Evolutionary conservation across 768 basidiomycete genomes (phyloP).

Genomic region (Epithele typhae): DNA sequence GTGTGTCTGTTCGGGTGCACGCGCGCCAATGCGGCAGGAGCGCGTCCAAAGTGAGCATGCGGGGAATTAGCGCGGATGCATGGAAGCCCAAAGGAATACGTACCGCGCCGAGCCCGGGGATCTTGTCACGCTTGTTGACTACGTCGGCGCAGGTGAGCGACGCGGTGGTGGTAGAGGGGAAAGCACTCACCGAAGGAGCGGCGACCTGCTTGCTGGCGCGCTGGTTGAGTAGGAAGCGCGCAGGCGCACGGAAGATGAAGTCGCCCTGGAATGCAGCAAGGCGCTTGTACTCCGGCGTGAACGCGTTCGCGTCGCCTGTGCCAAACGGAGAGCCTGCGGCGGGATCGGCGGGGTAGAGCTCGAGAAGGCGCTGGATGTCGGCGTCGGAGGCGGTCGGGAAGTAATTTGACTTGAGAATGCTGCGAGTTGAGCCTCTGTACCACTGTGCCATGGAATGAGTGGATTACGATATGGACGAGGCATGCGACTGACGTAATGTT

Average conservation of each 20-base stretch:
- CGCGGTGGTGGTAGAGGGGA: not conserved
- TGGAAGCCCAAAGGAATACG: too few relatives aligned
- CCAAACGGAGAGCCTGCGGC: conserved; percentile 48
- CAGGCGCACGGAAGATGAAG: conserved; percentile 42
- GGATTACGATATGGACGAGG: not conserved
- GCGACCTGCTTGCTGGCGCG: conserved; percentile 34
- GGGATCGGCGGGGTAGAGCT: conserved; percentile 31
- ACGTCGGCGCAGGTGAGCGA: not conserved
- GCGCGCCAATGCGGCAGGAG: not conserved
- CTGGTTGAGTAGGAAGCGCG: conserved; percentile 40
- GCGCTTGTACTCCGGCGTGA: conserved; percentile 50
- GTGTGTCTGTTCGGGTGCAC: conserved; percentile 31
- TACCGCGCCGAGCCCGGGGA: conserved; percentile 8
- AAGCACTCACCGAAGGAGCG: conserved; percentile 37
- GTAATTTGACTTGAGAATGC: conserved; percentile 18
- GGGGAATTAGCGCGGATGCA: too few relatives aligned
- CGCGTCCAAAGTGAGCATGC: not conserved
- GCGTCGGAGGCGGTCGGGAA: conserved; percentile 19
- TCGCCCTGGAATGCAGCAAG: conserved; percentile 49
- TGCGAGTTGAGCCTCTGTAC: conserved; percentile 16
- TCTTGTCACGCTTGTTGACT: conserved; percentile 13
- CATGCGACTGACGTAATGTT: conserved; percentile 25
- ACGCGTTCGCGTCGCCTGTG: conserved; percentile 38
- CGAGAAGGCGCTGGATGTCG: conserved; percentile 14
- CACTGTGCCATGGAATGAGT: conserved; percentile 7